Evolutionary conservation across 2,329 filamentous ascomycete genomes (phyloP), one percentile per base, ranked within the genome.

Genomic region (Myrmaecium sp.): DNA sequence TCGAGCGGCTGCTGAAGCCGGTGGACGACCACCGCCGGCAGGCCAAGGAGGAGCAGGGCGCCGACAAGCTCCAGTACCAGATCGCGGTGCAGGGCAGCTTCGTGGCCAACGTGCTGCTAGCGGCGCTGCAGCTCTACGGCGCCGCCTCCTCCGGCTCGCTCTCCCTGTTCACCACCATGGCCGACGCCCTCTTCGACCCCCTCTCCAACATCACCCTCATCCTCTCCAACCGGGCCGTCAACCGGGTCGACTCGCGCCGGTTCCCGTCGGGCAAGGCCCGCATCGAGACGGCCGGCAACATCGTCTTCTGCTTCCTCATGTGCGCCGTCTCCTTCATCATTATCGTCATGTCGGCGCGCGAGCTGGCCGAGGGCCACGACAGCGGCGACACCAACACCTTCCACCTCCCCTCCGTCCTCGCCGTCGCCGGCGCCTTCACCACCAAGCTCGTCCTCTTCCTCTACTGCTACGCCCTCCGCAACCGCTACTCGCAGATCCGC

Each of bases 251-350:
- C 42, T 69, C 79, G 2, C 69, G 74, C 27, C 76, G 78, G 24
- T 98, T 92, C 46, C 86, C 86, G 0, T 83, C 79, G 0, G 86
- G 86, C 36, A 94, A 93, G 51, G 83, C 84, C 4, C 75, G 89
- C 16, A 79, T 98, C 34, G 86, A 95, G 54, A 95, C 84, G 0
- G 80, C 84, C 0, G 89, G 89, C 27, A 98, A 95, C 45, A 94
- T 95, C 36, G 72, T 77, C 32, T 98, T 98, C 54, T 93, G 83
- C 54, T 92, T 92, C 52, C 62, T 98, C 40, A 95, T 98, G 89
- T 83, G 74, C 12, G 62, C 82, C 6, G 86, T 95, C 5, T 93
- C 83, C 0, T 63, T 91, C 37, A 82, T 95, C 44, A 71, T 98
- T 30, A 89, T 98, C 41, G 82, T 86, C 13, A 81, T 94, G 48